Percentiles rank a stretch among this genome's conserved stretches.
Evolutionary conservation across 1,139 yeast species (phyloP).

Genomic region (Kodamaea alishanica): DNA sequence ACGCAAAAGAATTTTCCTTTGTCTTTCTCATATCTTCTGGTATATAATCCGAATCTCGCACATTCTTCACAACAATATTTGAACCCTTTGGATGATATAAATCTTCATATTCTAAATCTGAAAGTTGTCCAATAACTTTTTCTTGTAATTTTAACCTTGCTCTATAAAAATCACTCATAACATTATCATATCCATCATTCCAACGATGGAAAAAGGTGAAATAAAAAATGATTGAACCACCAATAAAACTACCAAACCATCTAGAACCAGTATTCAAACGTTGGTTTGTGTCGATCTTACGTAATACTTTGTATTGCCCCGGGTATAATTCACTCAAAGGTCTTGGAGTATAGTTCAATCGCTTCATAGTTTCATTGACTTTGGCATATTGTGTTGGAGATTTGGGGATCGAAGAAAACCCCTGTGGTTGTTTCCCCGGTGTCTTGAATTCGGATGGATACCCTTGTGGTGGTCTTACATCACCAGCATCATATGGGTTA

Average conservation of each 20-base stretch:
- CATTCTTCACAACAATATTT: conserved; percentile 34
- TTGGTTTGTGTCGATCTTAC: conserved; percentile 54
- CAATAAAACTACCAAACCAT: conserved; percentile 48
- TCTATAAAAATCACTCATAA: conserved; percentile 66
- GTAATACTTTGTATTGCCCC: conserved; percentile 71
- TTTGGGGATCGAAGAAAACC: conserved; percentile 61
- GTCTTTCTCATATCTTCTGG: conserved; percentile 39
- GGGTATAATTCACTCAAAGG: conserved; percentile 73
- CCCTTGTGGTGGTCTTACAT: conserved; percentile 74
- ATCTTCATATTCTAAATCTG: conserved; percentile 62
- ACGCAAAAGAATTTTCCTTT: conserved; percentile 46
- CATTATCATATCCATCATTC: conserved; percentile 81
- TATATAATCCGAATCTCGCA: conserved; percentile 42
- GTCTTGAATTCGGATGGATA: conserved; percentile 74
- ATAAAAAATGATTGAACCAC: conserved; percentile 47
- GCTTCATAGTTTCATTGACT: conserved; percentile 69
- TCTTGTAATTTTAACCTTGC: conserved; percentile 56
- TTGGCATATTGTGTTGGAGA: conserved; percentile 67
- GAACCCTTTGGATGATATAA: conserved; percentile 45
- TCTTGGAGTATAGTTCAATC: conserved; percentile 73
- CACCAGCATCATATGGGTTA: conserved; percentile 80
- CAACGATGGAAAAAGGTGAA: conserved; percentile 74
- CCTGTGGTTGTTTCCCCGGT: conserved; percentile 51
- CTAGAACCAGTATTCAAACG: conserved; percentile 55
- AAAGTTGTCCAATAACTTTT: conserved; percentile 46